Conservation (phyloP, 768 basidiomycete genomes). For the Russula lepida region DNA sequence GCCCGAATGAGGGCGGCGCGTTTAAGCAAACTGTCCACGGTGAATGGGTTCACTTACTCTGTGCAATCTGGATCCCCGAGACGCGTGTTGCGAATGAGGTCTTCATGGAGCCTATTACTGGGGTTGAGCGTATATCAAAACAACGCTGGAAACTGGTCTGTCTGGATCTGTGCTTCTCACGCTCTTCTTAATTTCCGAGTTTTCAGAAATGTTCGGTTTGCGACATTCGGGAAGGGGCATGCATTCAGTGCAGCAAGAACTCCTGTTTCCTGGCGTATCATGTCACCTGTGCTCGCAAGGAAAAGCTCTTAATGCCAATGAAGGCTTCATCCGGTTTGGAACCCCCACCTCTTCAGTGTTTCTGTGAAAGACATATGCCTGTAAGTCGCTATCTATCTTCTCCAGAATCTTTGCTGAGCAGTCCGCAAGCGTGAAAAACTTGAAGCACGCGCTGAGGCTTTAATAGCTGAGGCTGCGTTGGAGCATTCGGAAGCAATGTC, state of each 20-base stretch:
- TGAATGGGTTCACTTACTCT: conserved; percentile 93
- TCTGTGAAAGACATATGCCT: conserved; percentile 86
- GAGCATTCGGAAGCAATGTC: conserved; percentile 36
- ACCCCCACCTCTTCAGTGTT: conserved; percentile 64
- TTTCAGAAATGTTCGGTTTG: conserved; percentile 56
- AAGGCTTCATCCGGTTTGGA: conserved; percentile 72
- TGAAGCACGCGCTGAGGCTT: conserved; percentile 47
- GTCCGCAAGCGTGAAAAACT: conserved; percentile 54
- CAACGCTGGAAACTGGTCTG: conserved; percentile 90
- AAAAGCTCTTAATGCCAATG: conserved; percentile 81
- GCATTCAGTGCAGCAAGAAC: conserved; percentile 90
- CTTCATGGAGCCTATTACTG: conserved; percentile 97
- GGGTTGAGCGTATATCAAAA: conserved; percentile 79
- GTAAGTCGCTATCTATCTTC: conserved; percentile 31
- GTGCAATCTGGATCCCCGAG: conserved; percentile 97
- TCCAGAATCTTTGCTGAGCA: not conserved
- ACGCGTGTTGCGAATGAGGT: conserved; percentile 87
- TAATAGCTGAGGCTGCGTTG: conserved; percentile 43
- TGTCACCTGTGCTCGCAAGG: conserved; percentile 84
- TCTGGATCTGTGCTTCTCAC: not conserved
- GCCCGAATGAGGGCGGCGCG: conserved; percentile 94
- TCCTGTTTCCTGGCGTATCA: conserved; percentile 94
- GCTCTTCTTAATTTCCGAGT: not conserved
- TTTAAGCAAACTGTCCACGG: conserved; percentile 94
- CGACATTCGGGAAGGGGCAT: conserved; percentile 61